A percentile compares a stretch with the other conserved stretches of the same genome.
These are phyloP conservation scores for Aspergillus glaucus DNA, from an alignment of 2,329 filamentous ascomycete species.

Conservation along the genomic window DNA sequence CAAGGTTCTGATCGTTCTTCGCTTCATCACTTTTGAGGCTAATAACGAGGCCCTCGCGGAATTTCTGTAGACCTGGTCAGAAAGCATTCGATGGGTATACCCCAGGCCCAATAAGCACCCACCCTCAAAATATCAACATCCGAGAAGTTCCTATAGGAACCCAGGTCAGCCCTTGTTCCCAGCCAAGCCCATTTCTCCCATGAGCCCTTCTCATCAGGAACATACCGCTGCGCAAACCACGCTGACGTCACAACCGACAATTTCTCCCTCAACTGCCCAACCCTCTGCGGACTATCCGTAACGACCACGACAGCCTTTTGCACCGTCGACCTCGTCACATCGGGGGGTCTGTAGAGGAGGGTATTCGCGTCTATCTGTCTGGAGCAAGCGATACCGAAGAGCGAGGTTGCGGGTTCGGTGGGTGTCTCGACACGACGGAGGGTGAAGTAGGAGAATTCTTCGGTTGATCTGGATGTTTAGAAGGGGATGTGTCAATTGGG, in stretches of 20 bases:
- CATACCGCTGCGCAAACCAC: conserved; percentile 84
- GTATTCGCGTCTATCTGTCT: conserved; percentile 77
- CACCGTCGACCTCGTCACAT: conserved; percentile 94
- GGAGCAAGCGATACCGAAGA: conserved; percentile 95
- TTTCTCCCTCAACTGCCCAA: conserved; percentile 84
- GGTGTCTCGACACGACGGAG: conserved; percentile 55
- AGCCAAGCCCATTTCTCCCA: not conserved
- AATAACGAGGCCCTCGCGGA: conserved; percentile 75
- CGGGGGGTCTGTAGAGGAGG: conserved; percentile 70
- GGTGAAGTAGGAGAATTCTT: conserved; percentile 99
- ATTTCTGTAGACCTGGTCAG: conserved; percentile 50
- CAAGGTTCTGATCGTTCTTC: conserved; percentile 79
- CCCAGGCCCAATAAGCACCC: conserved; percentile 9
- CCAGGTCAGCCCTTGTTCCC: not conserved
- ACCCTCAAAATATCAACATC: conserved; percentile 81
- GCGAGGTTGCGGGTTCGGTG: conserved; percentile 59
- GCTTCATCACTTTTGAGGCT: conserved; percentile 58
- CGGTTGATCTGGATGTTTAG: conserved; percentile 57
- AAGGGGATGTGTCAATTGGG: not conserved
- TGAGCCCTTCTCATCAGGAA: conserved; percentile 6
- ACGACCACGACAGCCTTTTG: conserved; percentile 98
- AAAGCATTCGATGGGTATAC: not conserved
- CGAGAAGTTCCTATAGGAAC: conserved; percentile 62
- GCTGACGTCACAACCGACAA: conserved; percentile 85
- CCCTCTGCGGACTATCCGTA: conserved; percentile 80